Evolutionary conservation across 1,139 yeast genomes (phyloP), one percentile per base, ranked within the genome.

Genomic region (Blastobotrys persicus): DNA sequence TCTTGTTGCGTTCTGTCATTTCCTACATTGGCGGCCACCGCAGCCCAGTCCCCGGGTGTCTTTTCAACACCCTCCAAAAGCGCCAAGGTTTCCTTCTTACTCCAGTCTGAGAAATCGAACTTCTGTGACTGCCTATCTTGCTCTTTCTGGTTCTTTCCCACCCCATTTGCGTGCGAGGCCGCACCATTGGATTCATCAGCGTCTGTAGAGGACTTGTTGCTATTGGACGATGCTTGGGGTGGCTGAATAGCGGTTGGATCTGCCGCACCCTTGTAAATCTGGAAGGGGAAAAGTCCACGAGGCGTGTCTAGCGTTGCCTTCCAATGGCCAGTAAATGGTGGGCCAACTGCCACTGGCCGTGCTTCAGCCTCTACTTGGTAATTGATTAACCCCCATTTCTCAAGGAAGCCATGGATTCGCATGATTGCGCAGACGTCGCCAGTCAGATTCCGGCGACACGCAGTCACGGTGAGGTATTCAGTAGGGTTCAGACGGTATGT

Each of bases 351-450:
- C 18, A 81, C 77, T 1, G 95, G 92, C 54, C 86, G 79, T 52
- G 85, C 77, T 57, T 83, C 88, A 1, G 79, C 76, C 63, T 83
- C 91, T 44, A 85, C 96, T 68, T 92, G 98, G 65, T 94, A 94
- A 67, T 94, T 94, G 50, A 94, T 88, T 51, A 94, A 74, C 0
- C 99, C 99, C 99, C 99, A 94, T 67, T 86, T 88, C 63, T 82
- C 91, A 56, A 94, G 74, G 63, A 94, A 92, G 55, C 88, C 80
- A 66, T 89, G 97, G 9, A 92, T 81, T 56, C 99, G 78, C 79
- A 92, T 81, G 53, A 94, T 78, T 1, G 96, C 85, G 16, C 97
- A 95, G 9, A 91, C 98, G 72, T 94, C 98, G 38, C 98, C 98
- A 18, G 89, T 94, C 55, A 94, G 76, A 63, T 91, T 92, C 62